Conservation (phyloP, 73 alveolate genomes). For the Paramecium bursaria region DNA sequence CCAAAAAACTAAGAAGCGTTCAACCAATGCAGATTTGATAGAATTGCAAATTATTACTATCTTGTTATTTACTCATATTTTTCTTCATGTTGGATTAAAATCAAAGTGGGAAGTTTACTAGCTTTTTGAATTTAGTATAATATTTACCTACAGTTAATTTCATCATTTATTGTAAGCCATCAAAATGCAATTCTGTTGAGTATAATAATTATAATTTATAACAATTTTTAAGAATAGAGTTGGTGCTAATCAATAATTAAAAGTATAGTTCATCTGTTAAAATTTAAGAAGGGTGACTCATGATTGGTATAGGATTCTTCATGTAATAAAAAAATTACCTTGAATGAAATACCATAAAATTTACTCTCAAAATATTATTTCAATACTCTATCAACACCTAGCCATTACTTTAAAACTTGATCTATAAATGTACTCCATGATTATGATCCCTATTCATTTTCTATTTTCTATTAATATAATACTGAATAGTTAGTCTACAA, state of each 20-base stretch:
- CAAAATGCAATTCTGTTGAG: neutral
- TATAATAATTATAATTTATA: slow-evolving; percentile 5
- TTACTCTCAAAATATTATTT: slow-evolving; percentile 8
- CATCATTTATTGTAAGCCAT: slow-evolving; percentile 32
- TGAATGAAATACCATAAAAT: slow-evolving; percentile 30
- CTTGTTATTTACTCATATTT: slow-evolving; percentile 6
- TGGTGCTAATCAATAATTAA: slow-evolving; percentile 9
- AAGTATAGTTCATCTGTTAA: slow-evolving; percentile 35
- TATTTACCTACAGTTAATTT: neutral
- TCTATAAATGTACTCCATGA: slow-evolving; percentile 24
- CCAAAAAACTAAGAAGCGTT: slow-evolving; percentile 30
- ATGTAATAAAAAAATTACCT: too few species aligned
- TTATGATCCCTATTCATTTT: slow-evolving; percentile 14
- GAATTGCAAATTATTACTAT: neutral
- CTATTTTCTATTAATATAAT: too few species aligned
- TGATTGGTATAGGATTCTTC: neutral
- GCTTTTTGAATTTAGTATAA: neutral
- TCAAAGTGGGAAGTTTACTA: slow-evolving; percentile 34
- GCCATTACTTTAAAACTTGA: slow-evolving; percentile 9
- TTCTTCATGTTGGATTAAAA: slow-evolving; percentile 34
- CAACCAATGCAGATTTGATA: slow-evolving; percentile 21
- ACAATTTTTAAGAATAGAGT: slow-evolving; percentile 37
- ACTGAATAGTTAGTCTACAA: slow-evolving; percentile 28
- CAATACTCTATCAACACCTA: neutral
- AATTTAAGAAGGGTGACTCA: slow-evolving; percentile 22